Evolutionary conservation across 805 yeast genomes (phyloP).

Genomic region (Starmerella geochares): DNA sequence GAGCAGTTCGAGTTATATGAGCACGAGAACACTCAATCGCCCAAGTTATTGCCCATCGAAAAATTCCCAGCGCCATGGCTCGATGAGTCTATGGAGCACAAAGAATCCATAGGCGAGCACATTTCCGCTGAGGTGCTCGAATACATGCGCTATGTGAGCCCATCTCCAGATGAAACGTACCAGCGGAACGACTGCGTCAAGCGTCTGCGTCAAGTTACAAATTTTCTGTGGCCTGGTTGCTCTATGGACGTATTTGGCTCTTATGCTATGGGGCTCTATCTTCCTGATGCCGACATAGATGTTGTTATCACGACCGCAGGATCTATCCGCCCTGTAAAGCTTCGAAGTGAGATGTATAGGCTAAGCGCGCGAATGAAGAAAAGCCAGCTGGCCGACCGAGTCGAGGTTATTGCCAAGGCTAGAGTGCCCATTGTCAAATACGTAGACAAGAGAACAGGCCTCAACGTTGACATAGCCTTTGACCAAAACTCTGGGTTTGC

Average conservation of each 20-base stretch:
- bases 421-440: slow-evolving; percentile 91
- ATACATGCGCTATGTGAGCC: slow-evolving; percentile 76
- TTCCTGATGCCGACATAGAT: slow-evolving; percentile 94
- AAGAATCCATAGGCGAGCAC: slow-evolving; percentile 57
- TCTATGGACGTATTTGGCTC: slow-evolving; percentile 86
- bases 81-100: slow-evolving; percentile 1
- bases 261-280: slow-evolving; percentile 79
- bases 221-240: slow-evolving; percentile 63
- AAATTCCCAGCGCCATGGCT: slow-evolving; percentile 12
- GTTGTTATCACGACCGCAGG: slow-evolving; percentile 53
- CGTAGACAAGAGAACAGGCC: slow-evolving; percentile 56
- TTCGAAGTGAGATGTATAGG: slow-evolving; percentile 58
- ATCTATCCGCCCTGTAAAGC: slow-evolving; percentile 37
- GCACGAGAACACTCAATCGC: slow-evolving; percentile 1
- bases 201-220: slow-evolving; percentile 44
- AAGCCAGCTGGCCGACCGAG: slow-evolving; percentile 48
- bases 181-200: slow-evolving; percentile 57
- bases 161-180: slow-evolving; percentile 61
- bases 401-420: slow-evolving; percentile 81
- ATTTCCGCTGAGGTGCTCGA: slow-evolving; percentile 74
- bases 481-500: slow-evolving; percentile 73
- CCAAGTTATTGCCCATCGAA: not conserved
- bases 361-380: slow-evolving; percentile 60
- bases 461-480: slow-evolving; percentile 82
- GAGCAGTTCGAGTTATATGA: slow-evolving; percentile 17